phyloP scores from a whole-genome alignment of 306 rosid species.

The Trifolium repens region DNA sequence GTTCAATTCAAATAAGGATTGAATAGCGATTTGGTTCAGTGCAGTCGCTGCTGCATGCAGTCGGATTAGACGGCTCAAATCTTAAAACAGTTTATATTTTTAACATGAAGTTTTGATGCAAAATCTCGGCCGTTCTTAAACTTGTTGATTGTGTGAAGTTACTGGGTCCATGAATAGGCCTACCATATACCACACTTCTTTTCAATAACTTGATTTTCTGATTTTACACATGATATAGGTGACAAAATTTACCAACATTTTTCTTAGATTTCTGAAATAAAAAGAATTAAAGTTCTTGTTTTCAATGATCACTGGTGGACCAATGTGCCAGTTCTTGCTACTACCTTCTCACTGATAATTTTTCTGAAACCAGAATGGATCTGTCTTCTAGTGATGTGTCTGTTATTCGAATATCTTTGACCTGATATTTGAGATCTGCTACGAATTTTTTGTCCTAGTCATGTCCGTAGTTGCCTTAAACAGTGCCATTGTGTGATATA shows the following conservation, averaged over 20 bases:
- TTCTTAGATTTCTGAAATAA: slow-evolving; percentile 33
- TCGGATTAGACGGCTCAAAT: no score
- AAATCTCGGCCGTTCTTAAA: no score
- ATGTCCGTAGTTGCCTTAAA: slow-evolving; percentile 4
- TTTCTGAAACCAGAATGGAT: slow-evolving; percentile 22
- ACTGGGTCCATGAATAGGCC: background rate
- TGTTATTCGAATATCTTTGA: slow-evolving; percentile 33
- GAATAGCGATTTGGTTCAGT: background rate
- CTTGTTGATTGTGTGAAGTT: no score
- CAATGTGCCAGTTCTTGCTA: slow-evolving; percentile 11
- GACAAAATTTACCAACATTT: slow-evolving; percentile 8
- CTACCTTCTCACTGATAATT: slow-evolving; percentile 26
- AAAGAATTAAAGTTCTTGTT: slow-evolving; percentile 9
- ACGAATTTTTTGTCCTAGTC: background rate
- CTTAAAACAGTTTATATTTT: no score
- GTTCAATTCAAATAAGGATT: slow-evolving; percentile 31
- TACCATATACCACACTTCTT: background rate
- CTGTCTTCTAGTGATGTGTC: background rate
- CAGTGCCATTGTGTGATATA: background rate
- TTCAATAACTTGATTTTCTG: slow-evolving; percentile 18
- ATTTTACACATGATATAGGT: slow-evolving; percentile 17
- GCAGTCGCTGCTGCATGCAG: no score
- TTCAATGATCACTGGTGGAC: slow-evolving; percentile 39
- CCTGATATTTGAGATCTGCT: slow-evolving; percentile 5
- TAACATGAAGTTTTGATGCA: no score